Evolutionary conservation across 306 rosid species (phyloP).

Genomic region (Dryas alaskensis): DNA sequence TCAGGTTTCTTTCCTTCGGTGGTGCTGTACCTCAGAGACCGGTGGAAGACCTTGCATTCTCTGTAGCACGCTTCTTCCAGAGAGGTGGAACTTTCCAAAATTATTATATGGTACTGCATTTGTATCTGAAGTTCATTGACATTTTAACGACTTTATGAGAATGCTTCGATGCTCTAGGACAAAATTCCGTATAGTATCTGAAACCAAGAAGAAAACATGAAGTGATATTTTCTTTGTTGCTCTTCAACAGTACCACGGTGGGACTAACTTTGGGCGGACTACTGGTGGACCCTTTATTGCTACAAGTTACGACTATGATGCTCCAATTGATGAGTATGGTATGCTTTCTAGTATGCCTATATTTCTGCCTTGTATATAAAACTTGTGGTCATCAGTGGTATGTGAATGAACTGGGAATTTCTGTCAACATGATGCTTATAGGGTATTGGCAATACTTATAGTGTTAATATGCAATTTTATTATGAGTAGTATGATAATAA

Average conservation of each 20-base stretch:
- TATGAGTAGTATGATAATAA: not conserved
- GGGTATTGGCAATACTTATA: not conserved
- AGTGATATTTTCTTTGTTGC: slow-evolving; percentile 30
- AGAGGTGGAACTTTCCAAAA: slow-evolving; percentile 92
- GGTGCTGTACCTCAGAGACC: slow-evolving; percentile 84
- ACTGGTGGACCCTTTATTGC: slow-evolving; percentile 86
- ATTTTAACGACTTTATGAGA: not conserved
- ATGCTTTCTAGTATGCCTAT: slow-evolving; percentile 31
- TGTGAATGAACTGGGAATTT: not conserved
- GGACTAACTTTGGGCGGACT: slow-evolving; percentile 80
- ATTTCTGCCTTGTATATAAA: not conserved
- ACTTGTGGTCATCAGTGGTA: not conserved
- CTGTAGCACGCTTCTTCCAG: slow-evolving; percentile 91
- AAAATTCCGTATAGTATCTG: not conserved
- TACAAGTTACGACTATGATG: slow-evolving; percentile 92
- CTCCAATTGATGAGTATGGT: slow-evolving; percentile 96
- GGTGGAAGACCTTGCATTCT: slow-evolving; percentile 81
- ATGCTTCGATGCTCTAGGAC: not conserved
- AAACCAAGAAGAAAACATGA: not conserved
- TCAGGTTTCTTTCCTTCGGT: slow-evolving; percentile 80
- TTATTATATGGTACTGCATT: slow-evolving; percentile 77
- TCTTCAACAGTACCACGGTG: slow-evolving; percentile 84
- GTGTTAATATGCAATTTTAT: slow-evolving; percentile 12
- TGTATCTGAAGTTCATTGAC: slow-evolving; percentile 13
- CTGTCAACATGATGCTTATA: slow-evolving; percentile 9